Conservation (phyloP, 495 filamentous ascomycete species). For the Penicillium dipodomyicola region DNA sequence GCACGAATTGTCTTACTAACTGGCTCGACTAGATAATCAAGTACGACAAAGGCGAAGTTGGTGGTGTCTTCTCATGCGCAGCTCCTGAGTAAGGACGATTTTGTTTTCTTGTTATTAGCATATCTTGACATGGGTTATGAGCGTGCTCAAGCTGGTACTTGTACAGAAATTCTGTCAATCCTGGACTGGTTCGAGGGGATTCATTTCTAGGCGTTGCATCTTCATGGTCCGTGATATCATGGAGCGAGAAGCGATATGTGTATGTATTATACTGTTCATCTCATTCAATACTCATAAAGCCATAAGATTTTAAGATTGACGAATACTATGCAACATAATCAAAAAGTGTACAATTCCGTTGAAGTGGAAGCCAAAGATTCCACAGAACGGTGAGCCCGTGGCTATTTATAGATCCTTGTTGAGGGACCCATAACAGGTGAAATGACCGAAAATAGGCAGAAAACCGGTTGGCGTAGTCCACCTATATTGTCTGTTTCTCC, state of each 20-base stretch:
- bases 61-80: slow-evolving; percentile 49
- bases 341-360: neutral
- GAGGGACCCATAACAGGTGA: neutral
- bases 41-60: slow-evolving; percentile 42
- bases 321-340: neutral
- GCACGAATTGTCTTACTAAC: slow-evolving; percentile 7
- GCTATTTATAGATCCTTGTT: neutral
- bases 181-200: slow-evolving; percentile 8
- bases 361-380: neutral
- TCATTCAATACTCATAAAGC: neutral
- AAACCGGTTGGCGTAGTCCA: neutral
- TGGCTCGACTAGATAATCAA: slow-evolving; percentile 35
- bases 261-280: neutral
- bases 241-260: slow-evolving; percentile 8
- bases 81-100: slow-evolving; percentile 17
- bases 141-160: slow-evolving; percentile 12
- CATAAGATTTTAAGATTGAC: neutral
- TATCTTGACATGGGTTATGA: neutral
- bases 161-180: neutral
- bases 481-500: neutral
- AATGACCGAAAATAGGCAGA: neutral
- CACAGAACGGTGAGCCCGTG: neutral
- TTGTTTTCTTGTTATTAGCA: neutral
- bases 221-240: slow-evolving; percentile 1
- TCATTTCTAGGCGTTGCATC: slow-evolving; percentile 9